phyloP scores from a whole-genome alignment of 2,329 filamentous ascomycete species.

The Shiraia bambusicola region DNA sequence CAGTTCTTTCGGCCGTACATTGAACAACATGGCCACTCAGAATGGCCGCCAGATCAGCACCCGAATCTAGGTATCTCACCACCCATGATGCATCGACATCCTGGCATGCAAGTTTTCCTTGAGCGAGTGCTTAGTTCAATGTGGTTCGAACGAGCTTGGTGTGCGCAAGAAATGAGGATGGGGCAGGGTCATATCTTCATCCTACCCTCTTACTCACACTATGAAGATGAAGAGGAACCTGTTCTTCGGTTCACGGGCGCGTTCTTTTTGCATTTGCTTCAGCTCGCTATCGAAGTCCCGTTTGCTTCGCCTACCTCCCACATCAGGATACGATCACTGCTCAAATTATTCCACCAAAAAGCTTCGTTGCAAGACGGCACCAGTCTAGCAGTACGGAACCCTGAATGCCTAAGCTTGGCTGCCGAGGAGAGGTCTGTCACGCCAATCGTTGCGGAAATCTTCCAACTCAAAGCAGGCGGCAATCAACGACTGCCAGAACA shows the following conservation, averaged over 20 bases:
- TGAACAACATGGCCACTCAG: slow-evolving; percentile 37
- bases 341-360: slow-evolving; percentile 20
- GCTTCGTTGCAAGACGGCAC: slow-evolving; percentile 6
- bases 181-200: slow-evolving; percentile 47
- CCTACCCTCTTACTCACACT: slow-evolving; percentile 36
- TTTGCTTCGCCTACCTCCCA: slow-evolving; percentile 12
- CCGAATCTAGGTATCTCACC: slow-evolving; percentile 27
- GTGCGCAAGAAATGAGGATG: slow-evolving; percentile 48
- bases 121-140: slow-evolving; percentile 44
- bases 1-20: slow-evolving; percentile 43
- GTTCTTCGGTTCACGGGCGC: slow-evolving; percentile 45
- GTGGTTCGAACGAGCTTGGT: slow-evolving; percentile 51
- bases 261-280: slow-evolving; percentile 46
- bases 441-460: slow-evolving; percentile 39
- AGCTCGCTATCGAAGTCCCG: slow-evolving; percentile 34
- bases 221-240: slow-evolving; percentile 23
- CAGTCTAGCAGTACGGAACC: slow-evolving; percentile 12
- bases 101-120: slow-evolving; percentile 28
- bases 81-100: slow-evolving; percentile 34
- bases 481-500: slow-evolving; percentile 45
- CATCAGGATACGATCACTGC: slow-evolving; percentile 23
- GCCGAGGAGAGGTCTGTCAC: slow-evolving; percentile 14
- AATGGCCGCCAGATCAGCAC: slow-evolving; percentile 23
- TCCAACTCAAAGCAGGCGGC: slow-evolving; percentile 46
- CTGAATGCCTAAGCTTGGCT: slow-evolving; percentile 12